phyloP scores from a whole-genome alignment of 2,329 filamentous ascomycete genomes.

The Aspergillus sclerotialis region DNA sequence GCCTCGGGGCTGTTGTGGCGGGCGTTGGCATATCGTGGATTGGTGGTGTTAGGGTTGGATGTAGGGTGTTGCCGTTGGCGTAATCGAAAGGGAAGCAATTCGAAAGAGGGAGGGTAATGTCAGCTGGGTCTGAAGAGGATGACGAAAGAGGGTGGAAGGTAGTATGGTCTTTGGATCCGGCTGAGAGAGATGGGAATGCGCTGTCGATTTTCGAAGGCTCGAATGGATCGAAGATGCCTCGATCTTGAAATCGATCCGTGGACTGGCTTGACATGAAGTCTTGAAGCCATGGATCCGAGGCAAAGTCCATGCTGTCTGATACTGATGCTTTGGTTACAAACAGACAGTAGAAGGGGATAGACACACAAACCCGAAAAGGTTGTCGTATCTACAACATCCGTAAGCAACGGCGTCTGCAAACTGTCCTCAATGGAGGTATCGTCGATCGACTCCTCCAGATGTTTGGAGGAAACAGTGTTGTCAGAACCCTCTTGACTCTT shows the following conservation, averaged over 20 bases:
- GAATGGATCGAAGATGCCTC: slow-evolving; percentile 7
- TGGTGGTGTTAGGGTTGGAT: too few relatives aligned
- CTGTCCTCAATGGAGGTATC: neutral
- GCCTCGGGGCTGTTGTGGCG: neutral
- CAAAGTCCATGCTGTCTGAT: slow-evolving; percentile 15
- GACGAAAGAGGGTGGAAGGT: slow-evolving; percentile 1
- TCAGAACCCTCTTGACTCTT: neutral
- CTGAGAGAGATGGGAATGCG: neutral
- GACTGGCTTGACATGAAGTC: slow-evolving; percentile 17
- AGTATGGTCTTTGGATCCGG: slow-evolving; percentile 3
- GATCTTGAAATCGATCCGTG: slow-evolving; percentile 7
- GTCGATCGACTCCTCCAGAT: neutral
- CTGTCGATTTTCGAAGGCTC: slow-evolving; percentile 4
- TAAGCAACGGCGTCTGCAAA: neutral
- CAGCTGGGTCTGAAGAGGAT: neutral
- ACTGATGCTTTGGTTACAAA: slow-evolving; percentile 3
- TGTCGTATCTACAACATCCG: too few relatives aligned
- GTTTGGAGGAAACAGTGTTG: neutral
- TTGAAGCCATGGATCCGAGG: slow-evolving; percentile 22
- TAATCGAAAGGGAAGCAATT: slow-evolving; percentile 1
- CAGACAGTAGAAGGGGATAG: neutral
- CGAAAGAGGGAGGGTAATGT: neutral
- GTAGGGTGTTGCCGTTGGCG: neutral
- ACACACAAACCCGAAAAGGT: neutral
- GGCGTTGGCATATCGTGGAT: neutral